Conservation (phyloP, 176 grass and related monocot genomes). For the Aegilops bicornis region DNA sequence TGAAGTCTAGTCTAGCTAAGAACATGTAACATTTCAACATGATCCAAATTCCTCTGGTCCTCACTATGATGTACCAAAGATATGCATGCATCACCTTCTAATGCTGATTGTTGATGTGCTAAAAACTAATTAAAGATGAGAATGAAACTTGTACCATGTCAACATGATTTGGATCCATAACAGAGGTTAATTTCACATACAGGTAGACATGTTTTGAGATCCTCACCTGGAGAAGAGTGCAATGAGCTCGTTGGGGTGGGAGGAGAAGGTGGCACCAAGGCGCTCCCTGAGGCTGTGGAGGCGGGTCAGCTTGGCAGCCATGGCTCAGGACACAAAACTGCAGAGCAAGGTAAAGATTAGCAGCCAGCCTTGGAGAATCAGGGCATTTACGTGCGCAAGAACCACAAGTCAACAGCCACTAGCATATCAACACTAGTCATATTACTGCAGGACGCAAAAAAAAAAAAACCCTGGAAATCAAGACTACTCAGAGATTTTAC, state of each 20-base stretch:
- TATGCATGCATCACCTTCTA: not conserved
- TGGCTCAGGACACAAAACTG: conserved; percentile 39
- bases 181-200: not conserved
- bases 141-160: not conserved
- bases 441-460: not conserved
- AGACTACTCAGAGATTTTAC: not conserved
- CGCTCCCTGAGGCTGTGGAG: conserved; percentile 82
- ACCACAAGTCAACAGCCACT: conserved; percentile 23
- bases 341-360: conserved; percentile 7
- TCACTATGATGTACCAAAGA: not conserved
- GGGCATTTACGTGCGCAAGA: conserved; percentile 35
- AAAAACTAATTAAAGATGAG: not conserved
- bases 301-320: conserved; percentile 84
- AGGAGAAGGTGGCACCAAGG: conserved; percentile 69
- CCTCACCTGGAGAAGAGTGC: conserved; percentile 83
- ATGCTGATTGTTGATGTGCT: not conserved
- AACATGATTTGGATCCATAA: not conserved
- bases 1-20: not conserved
- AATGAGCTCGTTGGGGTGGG: conserved; percentile 93
- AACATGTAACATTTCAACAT: not conserved
- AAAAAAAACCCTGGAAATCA: too few species aligned
- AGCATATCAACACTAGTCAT: not conserved
- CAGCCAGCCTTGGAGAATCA: not conserved
- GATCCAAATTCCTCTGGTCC: not conserved
- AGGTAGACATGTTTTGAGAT: conserved; percentile 30